Base-by-base conservation (phyloP, 805 yeast genomes). In the Kockiozyma suomiensis region DNA sequence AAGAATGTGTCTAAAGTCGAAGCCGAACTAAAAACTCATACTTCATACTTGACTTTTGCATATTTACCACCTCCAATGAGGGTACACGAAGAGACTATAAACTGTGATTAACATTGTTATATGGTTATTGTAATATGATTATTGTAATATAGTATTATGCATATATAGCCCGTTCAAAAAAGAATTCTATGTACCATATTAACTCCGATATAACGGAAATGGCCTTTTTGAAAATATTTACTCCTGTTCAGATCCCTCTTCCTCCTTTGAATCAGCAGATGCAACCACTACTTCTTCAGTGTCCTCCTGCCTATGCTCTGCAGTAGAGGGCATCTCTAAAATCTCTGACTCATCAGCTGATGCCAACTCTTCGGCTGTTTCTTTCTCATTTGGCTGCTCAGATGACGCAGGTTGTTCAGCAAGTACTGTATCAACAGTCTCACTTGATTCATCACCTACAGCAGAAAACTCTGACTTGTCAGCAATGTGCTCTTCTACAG, bases 21-120 rank as follows among this genome's bases (percentile, higher is more conserved):
- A 72, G 69, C 85, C 2, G 98, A 94, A 71, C 79, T 93, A 68
- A 93, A 93, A 75, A 86, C 91, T 5, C 99, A 94, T 69, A 94
- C 99, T 0, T 90, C 97, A 0, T 94, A 90, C 71, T 76, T 94
- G 69, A 90, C 97, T 1, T 94, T 94, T 80, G 99, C 99, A 25
- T 80, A 78, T 37, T 67, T 75, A 26, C 77, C 79, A 4, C 78
- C 79, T 1, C 56, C 56, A n/a, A n/a, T n/a, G n/a, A n/a, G n/a
- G n/a, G n/a, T n/a, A n/a, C n/a, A n/a, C n/a, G n/a, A n/a, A n/a
- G n/a, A n/a, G n/a, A n/a, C n/a, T 19, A 40, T n/a, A 21, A 21
- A 38, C 15, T 38, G 15, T 38, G 42, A 38, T 38, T 38, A 6
- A 17, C 15, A 38, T 33, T 10, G 38, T 17, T 7, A 6, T 6